Evolutionary conservation across 2,329 filamentous ascomycete species (phyloP).

Genomic region (Fusarium acutatum): DNA sequence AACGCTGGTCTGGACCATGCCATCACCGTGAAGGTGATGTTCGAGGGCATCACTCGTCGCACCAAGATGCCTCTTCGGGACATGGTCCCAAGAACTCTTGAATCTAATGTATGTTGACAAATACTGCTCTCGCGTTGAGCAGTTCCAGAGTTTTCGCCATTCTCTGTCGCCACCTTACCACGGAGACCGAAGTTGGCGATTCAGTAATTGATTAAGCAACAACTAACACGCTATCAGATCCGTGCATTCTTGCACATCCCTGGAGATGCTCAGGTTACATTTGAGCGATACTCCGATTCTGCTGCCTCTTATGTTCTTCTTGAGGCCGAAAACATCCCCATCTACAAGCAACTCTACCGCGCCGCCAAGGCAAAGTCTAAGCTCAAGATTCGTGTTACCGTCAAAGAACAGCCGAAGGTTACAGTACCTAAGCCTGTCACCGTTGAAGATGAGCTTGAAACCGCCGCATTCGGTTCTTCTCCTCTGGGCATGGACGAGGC

Average conservation of each 20-base stretch:
- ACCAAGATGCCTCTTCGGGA: constrained; percentile 92
- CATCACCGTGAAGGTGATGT: constrained; percentile 86
- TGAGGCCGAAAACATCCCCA: constrained; percentile 77
- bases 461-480: constrained; percentile 15
- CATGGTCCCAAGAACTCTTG: constrained; percentile 76
- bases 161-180: background rate
- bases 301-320: constrained; percentile 82
- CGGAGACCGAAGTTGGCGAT: background rate
- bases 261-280: constrained; percentile 56
- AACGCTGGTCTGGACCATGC: constrained; percentile 43
- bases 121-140: background rate
- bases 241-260: constrained; percentile 49
- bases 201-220: background rate
- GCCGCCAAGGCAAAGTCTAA: constrained; percentile 98
- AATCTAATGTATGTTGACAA: constrained; percentile 77
- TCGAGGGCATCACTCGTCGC: constrained; percentile 78
- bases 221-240: constrained; percentile 43
- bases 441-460: constrained; percentile 60
- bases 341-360: constrained; percentile 97
- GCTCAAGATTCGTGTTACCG: constrained; percentile 83
- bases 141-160: background rate
- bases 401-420: constrained; percentile 42
- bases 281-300: constrained; percentile 97
- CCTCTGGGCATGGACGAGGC: constrained; percentile 19
- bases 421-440: constrained; percentile 53